Evolutionary conservation across 371 early-diverging fungal genomes (phyloP).

Genomic region (Apophysomyces ossiformis): DNA sequence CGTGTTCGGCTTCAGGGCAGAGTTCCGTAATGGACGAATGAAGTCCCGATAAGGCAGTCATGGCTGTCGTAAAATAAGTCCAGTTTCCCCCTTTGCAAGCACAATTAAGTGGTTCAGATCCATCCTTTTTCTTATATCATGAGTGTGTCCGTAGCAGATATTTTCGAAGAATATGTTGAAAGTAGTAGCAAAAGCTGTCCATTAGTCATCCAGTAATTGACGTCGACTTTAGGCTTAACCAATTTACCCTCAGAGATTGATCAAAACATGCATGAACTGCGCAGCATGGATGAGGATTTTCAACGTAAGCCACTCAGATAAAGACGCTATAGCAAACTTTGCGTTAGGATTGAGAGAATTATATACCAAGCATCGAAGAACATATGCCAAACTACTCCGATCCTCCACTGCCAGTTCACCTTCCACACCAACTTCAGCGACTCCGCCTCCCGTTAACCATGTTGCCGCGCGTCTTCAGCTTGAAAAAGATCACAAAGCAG

Average conservation of each 20-base stretch:
- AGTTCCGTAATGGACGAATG: too few species aligned
- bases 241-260: conserved; percentile 44
- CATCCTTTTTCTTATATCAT: conserved; percentile 11
- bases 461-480: conserved; percentile 22
- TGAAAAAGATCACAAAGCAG: conserved; percentile 36
- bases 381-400: conserved; percentile 23
- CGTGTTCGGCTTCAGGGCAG: too few species aligned
- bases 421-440: not conserved
- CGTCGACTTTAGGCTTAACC: conserved; percentile 26
- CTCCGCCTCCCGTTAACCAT: conserved; percentile 10
- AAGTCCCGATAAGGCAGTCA: too few species aligned
- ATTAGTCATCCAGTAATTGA: not conserved
- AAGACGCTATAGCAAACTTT: conserved; percentile 1
- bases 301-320: conserved; percentile 25
- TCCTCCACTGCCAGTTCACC: conserved; percentile 8
- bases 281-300: conserved; percentile 43
- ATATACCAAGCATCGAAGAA: conserved; percentile 29
- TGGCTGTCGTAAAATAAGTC: too few species aligned
- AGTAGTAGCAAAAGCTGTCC: conserved; percentile 20
- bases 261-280: conserved; percentile 45
- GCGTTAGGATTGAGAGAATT: conserved; percentile 24
- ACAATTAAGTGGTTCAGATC: not conserved
- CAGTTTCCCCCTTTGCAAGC: not conserved
- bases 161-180: conserved; percentile 43
- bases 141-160: conserved; percentile 38